These are phyloP conservation scores for Naganishia randhawae DNA, from an alignment of 768 basidiomycete genomes.

Conservation along the genomic window DNA sequence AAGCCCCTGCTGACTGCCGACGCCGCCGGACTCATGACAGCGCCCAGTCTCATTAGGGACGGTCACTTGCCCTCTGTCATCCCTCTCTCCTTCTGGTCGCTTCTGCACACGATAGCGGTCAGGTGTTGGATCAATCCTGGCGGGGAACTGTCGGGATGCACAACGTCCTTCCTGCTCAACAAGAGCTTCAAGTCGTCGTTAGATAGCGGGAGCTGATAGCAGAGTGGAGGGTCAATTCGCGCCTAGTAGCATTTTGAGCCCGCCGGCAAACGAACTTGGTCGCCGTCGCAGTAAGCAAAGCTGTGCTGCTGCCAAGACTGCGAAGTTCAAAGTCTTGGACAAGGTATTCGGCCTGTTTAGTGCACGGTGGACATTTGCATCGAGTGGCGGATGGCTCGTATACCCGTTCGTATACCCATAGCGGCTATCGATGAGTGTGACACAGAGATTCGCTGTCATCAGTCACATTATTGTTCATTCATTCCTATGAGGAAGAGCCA, in stretches of 20 bases:
- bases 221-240: background rate
- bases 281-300: background rate
- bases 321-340: background rate
- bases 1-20: background rate
- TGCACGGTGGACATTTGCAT: no score
- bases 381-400: no score
- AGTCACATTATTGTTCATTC: no score
- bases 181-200: no score
- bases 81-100: background rate
- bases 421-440: no score
- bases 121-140: background rate
- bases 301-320: background rate
- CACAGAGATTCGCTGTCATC: no score
- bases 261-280: background rate
- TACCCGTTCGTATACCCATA: no score
- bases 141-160: no score
- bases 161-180: no score
- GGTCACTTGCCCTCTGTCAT: background rate
- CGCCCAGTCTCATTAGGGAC: background rate
- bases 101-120: background rate
- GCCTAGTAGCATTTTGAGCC: background rate
- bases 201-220: background rate
- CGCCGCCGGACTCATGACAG: background rate
- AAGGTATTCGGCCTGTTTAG: no score
- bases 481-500: no score